These are phyloP conservation scores for Moesziomyces antarcticus DNA, from an alignment of 1,284 basidiomycete genomes.

Conservation along the genomic window DNA sequence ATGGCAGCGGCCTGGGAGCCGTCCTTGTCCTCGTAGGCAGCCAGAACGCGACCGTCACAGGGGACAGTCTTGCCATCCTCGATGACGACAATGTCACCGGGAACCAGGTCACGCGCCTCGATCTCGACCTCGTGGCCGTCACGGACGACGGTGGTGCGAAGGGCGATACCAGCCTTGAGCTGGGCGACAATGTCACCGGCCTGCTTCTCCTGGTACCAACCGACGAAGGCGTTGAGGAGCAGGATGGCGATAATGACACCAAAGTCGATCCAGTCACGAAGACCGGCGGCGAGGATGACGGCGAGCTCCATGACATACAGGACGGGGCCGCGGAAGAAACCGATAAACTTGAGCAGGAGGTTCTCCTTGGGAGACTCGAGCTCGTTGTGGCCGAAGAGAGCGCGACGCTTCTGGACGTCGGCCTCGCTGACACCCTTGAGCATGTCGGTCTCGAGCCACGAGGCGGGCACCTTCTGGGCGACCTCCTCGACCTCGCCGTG, in stretches of 20 bases:
- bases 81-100: conserved; percentile 71
- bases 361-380: conserved; percentile 69
- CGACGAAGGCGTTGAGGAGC: conserved; percentile 72
- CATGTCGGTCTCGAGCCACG: conserved; percentile 71
- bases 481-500: conserved; percentile 65
- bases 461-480: conserved; percentile 64
- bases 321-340: conserved; percentile 69
- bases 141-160: conserved; percentile 71
- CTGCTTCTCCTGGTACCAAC: conserved; percentile 74
- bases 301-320: conserved; percentile 70
- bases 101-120: conserved; percentile 73
- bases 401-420: conserved; percentile 69
- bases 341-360: conserved; percentile 71
- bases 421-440: conserved; percentile 69
- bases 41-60: conserved; percentile 72
- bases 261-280: conserved; percentile 71
- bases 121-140: conserved; percentile 71
- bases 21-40: conserved; percentile 70
- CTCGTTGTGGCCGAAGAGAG: conserved; percentile 68
- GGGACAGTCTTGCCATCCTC: conserved; percentile 72
- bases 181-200: conserved; percentile 72
- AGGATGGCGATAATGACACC: conserved; percentile 71
- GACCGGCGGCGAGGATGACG: conserved; percentile 68
- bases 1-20: conserved; percentile 64
- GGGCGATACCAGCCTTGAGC: conserved; percentile 73